Base-by-base conservation (phyloP, 2,329 filamentous ascomycete species). In the Diaporthe longicolla region DNA sequence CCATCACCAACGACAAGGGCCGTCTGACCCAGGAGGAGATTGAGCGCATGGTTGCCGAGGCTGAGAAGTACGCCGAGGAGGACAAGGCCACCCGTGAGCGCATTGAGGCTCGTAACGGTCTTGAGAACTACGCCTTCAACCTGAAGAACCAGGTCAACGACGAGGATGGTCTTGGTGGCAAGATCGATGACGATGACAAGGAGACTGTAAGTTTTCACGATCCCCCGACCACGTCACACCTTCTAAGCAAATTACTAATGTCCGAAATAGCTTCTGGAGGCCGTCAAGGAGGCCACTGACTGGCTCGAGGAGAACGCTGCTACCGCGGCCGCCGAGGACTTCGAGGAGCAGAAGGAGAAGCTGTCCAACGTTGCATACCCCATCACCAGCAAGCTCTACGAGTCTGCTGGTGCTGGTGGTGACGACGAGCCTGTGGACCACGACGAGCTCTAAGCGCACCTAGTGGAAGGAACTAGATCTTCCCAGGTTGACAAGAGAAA, bases 281-380 rank as follows among this genome's bases (percentile, higher is more conserved):
- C 97, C 77, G 92, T 99, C 87, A 98, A 98, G 93, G 97, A 99
- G 89, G 89, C 95, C 77, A 93, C 93, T 80, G 95, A 98, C 84
- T 99, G 97, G 97, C 93, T 99, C 75, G 95, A 98, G 80, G 95
- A 97, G 91, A 97, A 98, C 87, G 94, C 91, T 78, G 91, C 93
- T 78, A 93, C 93, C 70, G 97, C 97, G 77, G 91, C 89, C 79
- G 89, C 95, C 75, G 96, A 98, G 88, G 97, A 98, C 89, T 98
- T 98, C 81, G 95, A 98, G 86, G 97, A 99, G 91, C 96, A 98
- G 90, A 98, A 97, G 90, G 96, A 99, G 93, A 98, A 98, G 91
- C 91, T 99, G 79, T 97, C 94, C 81, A 93, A 94, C 85, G 94
- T 98, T 78, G 97, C 97, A 71, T 98, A 98, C 89, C 97, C 97